Evolutionary conservation across 164 flowering plant species (phyloP).

Genomic region (Liriodendron chinense): DNA sequence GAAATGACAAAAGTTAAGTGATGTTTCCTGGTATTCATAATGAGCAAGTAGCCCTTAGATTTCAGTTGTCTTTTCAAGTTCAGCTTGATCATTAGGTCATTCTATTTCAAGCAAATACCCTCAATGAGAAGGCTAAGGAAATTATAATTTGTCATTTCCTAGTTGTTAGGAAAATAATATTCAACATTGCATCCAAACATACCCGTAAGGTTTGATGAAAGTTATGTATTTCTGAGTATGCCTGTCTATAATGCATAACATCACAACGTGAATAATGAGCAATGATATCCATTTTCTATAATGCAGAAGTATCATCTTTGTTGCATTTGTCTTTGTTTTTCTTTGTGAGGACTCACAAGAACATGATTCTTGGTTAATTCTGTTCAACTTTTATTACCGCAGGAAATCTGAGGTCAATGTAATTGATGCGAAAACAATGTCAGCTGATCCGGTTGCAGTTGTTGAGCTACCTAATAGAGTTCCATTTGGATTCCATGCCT

Average conservation of each 20-base stretch:
- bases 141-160: neutral
- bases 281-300: neutral
- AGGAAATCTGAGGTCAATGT: conserved; percentile 86
- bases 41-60: too few relatives aligned
- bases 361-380: neutral
- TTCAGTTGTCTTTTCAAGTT: neutral
- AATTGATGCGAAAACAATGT: conserved; percentile 93
- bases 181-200: neutral
- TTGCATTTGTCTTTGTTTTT: neutral
- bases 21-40: neutral
- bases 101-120: neutral
- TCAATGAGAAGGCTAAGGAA: neutral
- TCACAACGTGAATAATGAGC: too few relatives aligned
- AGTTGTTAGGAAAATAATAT: too few relatives aligned
- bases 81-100: neutral
- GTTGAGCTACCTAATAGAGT: conserved; percentile 86
- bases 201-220: neutral
- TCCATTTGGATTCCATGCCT: conserved; percentile 95
- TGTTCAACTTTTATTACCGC: conserved; percentile 21
- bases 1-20: neutral
- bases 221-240: neutral
- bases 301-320: neutral
- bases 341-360: neutral
- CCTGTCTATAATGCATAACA: neutral
- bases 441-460: conserved; percentile 89